Conservation (phyloP, 2,329 filamentous ascomycete genomes). For the Xylariaceae sp. region DNA sequence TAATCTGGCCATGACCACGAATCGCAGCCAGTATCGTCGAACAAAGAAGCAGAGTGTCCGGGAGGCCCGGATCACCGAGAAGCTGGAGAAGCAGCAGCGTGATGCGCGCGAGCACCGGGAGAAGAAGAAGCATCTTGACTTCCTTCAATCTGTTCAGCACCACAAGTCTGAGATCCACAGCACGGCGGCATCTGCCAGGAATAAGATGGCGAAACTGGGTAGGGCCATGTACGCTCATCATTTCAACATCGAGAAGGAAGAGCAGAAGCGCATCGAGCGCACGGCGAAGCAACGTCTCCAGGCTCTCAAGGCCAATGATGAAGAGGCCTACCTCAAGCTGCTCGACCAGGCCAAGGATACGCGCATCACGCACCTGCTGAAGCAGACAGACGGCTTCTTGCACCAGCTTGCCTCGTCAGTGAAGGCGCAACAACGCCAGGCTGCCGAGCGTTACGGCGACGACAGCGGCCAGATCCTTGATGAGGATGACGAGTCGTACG, state of each 20-base stretch:
- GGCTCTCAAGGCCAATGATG: conserved; percentile 96
- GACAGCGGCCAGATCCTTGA: conserved; percentile 45
- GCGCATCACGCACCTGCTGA: conserved; percentile 93
- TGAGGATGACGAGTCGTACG: conserved; percentile 61
- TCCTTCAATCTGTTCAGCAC: conserved; percentile 77
- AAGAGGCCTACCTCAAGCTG: conserved; percentile 96
- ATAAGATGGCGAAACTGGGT: conserved; percentile 78
- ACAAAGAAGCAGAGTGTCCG: conserved; percentile 96
- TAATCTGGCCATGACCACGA: conserved; percentile 95
- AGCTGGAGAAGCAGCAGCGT: conserved; percentile 96
- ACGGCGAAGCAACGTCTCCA: conserved; percentile 99
- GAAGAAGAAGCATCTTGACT: conserved; percentile 95
- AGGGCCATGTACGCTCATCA: conserved; percentile 86
- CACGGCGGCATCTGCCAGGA: conserved; percentile 60
- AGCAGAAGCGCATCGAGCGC: conserved; percentile 95
- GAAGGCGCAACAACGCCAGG: conserved; percentile 84
- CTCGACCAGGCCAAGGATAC: conserved; percentile 98
- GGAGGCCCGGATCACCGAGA: conserved; percentile 95
- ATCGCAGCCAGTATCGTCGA: conserved; percentile 81
- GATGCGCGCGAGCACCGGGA: conserved; percentile 93
- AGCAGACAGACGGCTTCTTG: conserved; percentile 96
- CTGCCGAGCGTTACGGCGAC: conserved; percentile 71
- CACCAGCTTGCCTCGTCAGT: conserved; percentile 92
- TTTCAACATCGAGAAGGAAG: conserved; percentile 96
- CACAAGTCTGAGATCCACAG: conserved; percentile 75